Evolutionary conservation across 495 filamentous ascomycete species (phyloP).

Genomic region (Xylaria telfairii): DNA sequence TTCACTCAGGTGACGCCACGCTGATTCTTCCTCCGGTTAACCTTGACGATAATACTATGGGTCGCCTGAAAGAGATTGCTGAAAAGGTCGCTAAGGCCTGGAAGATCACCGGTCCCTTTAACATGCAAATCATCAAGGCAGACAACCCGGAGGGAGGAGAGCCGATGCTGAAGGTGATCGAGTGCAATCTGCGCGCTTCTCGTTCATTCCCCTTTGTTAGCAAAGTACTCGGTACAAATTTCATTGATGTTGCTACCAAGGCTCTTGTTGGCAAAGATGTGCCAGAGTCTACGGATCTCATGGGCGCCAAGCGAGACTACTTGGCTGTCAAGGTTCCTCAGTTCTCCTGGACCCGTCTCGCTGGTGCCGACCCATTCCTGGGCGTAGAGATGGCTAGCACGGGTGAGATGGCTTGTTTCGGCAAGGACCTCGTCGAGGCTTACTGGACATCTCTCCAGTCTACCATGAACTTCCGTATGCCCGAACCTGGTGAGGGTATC

Average conservation of each 20-base stretch:
- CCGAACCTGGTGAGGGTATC: slow-evolving; percentile 90
- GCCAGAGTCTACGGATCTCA: slow-evolving; percentile 85
- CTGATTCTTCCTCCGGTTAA: slow-evolving; percentile 87
- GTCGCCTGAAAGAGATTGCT: slow-evolving; percentile 90
- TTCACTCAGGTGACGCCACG: slow-evolving; percentile 97
- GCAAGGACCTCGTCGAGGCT: slow-evolving; percentile 91
- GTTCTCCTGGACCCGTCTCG: slow-evolving; percentile 98
- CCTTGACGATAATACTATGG: slow-evolving; percentile 76
- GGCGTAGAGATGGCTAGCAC: slow-evolving; percentile 98
- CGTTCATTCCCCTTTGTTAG: slow-evolving; percentile 97
- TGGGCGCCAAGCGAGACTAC: slow-evolving; percentile 87
- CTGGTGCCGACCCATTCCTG: slow-evolving; percentile 95
- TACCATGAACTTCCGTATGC: slow-evolving; percentile 98
- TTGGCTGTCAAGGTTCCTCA: slow-evolving; percentile 96
- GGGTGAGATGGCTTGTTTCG: slow-evolving; percentile 98
- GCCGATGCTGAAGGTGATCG: slow-evolving; percentile 88
- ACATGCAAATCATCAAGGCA: slow-evolving; percentile 99
- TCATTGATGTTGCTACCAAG: slow-evolving; percentile 95
- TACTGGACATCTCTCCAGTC: slow-evolving; percentile 97
- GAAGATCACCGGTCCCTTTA: slow-evolving; percentile 97
- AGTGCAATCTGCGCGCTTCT: slow-evolving; percentile 97
- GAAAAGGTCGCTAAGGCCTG: slow-evolving; percentile 96
- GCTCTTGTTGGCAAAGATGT: slow-evolving; percentile 87
- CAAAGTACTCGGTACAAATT: slow-evolving; percentile 96
- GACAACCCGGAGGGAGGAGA: slow-evolving; percentile 71